Evolutionary conservation across 2,329 filamentous ascomycete genomes (phyloP).

Genomic region (Neopestalotiopsis sp.): DNA sequence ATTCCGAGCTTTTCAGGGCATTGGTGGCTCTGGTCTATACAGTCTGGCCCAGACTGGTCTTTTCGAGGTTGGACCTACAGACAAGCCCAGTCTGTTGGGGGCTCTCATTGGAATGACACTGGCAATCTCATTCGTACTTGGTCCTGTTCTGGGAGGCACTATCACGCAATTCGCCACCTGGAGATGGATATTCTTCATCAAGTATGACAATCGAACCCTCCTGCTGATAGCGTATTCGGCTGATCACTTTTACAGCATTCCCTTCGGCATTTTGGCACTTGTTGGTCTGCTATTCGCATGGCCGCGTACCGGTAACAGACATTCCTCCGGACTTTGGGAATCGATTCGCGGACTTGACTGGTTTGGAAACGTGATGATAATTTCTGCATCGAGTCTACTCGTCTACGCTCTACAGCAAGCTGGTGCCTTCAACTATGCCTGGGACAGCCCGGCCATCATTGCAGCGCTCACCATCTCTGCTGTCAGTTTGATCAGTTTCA

Average conservation of each 20-base stretch:
- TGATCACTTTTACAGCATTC: constrained; percentile 45
- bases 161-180: constrained; percentile 59
- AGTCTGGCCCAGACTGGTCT: constrained; percentile 63
- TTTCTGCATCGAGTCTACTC: constrained; percentile 57
- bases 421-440: constrained; percentile 55
- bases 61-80: constrained; percentile 58
- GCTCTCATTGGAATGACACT: constrained; percentile 61
- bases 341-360: constrained; percentile 57
- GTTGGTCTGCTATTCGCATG: constrained; percentile 52
- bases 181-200: constrained; percentile 67
- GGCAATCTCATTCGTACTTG: constrained; percentile 62
- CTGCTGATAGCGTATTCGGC: not conserved
- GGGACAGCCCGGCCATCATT: constrained; percentile 58
- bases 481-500: constrained; percentile 53
- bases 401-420: constrained; percentile 63
- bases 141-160: constrained; percentile 61
- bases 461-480: constrained; percentile 51
- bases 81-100: constrained; percentile 58
- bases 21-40: constrained; percentile 67
- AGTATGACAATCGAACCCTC: constrained; percentile 45
- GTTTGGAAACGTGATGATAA: constrained; percentile 53
- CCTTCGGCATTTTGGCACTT: constrained; percentile 53
- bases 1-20: constrained; percentile 63
- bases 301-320: constrained; percentile 41
- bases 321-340: constrained; percentile 42